Conservation (phyloP, 257 asterid genomes). For the Nyctanthes arbortristis region DNA sequence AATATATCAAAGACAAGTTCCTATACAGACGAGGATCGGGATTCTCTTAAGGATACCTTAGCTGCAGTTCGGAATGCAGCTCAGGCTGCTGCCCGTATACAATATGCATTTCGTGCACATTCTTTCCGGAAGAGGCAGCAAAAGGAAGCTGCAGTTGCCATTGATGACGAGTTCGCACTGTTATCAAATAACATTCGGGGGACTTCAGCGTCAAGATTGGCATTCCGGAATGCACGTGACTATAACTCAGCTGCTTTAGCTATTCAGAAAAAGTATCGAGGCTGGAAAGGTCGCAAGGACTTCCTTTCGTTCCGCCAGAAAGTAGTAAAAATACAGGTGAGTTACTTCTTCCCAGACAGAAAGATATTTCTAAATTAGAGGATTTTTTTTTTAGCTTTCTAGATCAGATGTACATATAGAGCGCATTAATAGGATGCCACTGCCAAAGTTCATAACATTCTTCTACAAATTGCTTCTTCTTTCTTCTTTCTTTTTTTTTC, state of each 20-base stretch:
- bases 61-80: slow-evolving; percentile 87
- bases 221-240: slow-evolving; percentile 63
- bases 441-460: neutral
- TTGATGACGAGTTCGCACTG: slow-evolving; percentile 50
- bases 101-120: slow-evolving; percentile 95
- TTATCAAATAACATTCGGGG: slow-evolving; percentile 47
- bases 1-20: slow-evolving; percentile 43
- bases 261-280: slow-evolving; percentile 88
- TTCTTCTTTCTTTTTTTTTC: too few species aligned
- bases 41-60: slow-evolving; percentile 65
- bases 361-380: neutral
- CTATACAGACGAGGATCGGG: slow-evolving; percentile 54
- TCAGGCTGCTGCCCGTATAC: slow-evolving; percentile 97
- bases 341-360: slow-evolving; percentile 18
- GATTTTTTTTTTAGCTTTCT: neutral
- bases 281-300: slow-evolving; percentile 89
- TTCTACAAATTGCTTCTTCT: neutral
- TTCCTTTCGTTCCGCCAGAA: slow-evolving; percentile 82
- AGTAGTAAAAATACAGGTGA: slow-evolving; percentile 95
- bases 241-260: slow-evolving; percentile 77
- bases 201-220: slow-evolving; percentile 63
- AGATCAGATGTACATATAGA: neutral
- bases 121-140: slow-evolving; percentile 83
- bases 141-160: slow-evolving; percentile 36
- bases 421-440: neutral